These are phyloP conservation scores for Candida endomychidarum DNA, from an alignment of 805 yeast species.

Conservation along the genomic window DNA sequence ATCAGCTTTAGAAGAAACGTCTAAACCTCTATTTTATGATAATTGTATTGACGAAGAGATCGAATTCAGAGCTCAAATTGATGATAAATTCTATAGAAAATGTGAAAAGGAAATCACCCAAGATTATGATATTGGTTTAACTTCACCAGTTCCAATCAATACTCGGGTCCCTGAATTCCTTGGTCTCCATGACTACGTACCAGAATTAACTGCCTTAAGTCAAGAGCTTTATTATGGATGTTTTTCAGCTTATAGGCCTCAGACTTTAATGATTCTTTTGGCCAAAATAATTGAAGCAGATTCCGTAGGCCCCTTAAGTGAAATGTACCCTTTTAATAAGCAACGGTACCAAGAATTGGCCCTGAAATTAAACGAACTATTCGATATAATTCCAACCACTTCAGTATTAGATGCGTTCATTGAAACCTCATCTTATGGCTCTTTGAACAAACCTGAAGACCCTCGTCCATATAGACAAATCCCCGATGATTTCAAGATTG, in stretches of 20 bases:
- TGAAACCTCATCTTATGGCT: not conserved
- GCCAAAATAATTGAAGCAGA: too few relatives aligned
- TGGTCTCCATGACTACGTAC: conserved; percentile 10
- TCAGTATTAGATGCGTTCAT: not conserved
- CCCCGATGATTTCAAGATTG: conserved; percentile 33
- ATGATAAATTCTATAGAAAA: not conserved
- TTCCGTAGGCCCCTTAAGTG: not conserved
- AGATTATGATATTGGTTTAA: not conserved
- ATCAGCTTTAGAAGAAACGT: not conserved
- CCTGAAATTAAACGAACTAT: not conserved
- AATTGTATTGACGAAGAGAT: not conserved
- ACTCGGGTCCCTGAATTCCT: conserved; percentile 14
- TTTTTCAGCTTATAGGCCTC: conserved; percentile 1
- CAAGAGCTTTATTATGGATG: not conserved
- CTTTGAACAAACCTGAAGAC: too few relatives aligned
- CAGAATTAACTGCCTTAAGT: conserved; percentile 10
- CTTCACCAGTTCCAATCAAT: too few relatives aligned
- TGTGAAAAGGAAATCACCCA: not conserved
- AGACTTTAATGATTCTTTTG: not conserved
- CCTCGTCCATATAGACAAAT: conserved; percentile 23
- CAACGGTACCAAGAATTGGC: not conserved
- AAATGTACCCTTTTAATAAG: not conserved
- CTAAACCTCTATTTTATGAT: not conserved
- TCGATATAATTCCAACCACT: not conserved
- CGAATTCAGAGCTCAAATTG: not conserved